Percentiles rank a stretch among this genome's conserved stretches.
These are phyloP conservation scores for Heimioporus sp. DNA, from an alignment of 768 basidiomycete species.

Conservation along the genomic window DNA sequence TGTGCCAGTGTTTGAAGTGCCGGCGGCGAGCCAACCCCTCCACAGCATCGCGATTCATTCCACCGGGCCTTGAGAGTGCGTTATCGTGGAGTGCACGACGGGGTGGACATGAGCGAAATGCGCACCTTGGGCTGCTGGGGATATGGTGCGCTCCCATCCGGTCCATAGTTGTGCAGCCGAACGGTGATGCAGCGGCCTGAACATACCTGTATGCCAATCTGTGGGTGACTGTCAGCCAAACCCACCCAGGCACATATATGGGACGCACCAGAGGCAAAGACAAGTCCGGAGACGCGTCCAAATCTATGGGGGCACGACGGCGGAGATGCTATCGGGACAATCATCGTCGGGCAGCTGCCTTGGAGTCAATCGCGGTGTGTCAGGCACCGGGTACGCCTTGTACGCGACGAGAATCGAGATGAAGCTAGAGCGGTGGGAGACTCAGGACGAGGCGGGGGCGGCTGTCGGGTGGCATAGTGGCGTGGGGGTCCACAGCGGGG, in stretches of 20 bases:
- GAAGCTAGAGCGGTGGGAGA: conserved; percentile 12
- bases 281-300: conserved; percentile 1
- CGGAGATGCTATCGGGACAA: background rate
- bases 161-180: conserved; percentile 20
- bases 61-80: too few relatives aligned
- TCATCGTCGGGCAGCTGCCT: conserved; percentile 26
- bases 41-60: too few relatives aligned
- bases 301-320: conserved; percentile 2
- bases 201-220: background rate
- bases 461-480: background rate
- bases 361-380: conserved; percentile 26
- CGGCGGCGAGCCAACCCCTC: too few relatives aligned
- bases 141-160: too few relatives aligned
- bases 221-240: background rate
- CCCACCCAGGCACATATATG: background rate
- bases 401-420: background rate
- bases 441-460: conserved; percentile 1
- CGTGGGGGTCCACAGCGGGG: conserved; percentile 10
- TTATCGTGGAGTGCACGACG: too few relatives aligned
- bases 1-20: too few relatives aligned
- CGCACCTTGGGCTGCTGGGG: too few relatives aligned
- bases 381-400: conserved; percentile 6
- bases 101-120: too few relatives aligned
- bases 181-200: conserved; percentile 27
- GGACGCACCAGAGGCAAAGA: conserved; percentile 19